Percentiles rank a stretch among this genome's conserved stretches.
These are phyloP conservation scores for Penicillium sp. DNA, from an alignment of 2,329 filamentous ascomycete species.

Conservation along the genomic window DNA sequence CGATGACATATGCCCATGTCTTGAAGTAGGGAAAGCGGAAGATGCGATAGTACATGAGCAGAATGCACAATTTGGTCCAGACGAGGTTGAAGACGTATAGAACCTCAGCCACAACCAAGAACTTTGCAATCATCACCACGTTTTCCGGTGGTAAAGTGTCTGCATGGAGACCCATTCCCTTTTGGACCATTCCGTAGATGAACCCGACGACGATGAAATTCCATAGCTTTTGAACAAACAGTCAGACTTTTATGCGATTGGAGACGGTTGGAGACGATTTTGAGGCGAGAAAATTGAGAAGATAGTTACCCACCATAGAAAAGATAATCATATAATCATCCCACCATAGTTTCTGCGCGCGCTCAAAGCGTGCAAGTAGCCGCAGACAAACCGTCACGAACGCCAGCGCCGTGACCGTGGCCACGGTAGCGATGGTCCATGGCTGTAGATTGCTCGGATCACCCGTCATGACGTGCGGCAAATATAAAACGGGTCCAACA, in stretches of 20 bases:
- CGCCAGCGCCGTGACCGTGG: conserved; percentile 44
- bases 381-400: conserved; percentile 41
- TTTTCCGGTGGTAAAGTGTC: conserved; percentile 35
- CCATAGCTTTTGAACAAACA: conserved; percentile 15
- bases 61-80: conserved; percentile 29
- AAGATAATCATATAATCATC: conserved; percentile 52
- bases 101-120: conserved; percentile 40
- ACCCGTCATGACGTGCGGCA: conserved; percentile 4
- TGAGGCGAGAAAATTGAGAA: not conserved
- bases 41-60: conserved; percentile 31
- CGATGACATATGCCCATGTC: conserved; percentile 27
- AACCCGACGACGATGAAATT: conserved; percentile 44
- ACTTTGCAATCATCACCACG: conserved; percentile 33
- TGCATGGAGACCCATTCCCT: conserved; percentile 51
- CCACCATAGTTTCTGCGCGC: conserved; percentile 50
- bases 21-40: conserved; percentile 29
- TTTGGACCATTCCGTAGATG: conserved; percentile 49
- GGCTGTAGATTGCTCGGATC: conserved; percentile 38
- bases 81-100: conserved; percentile 38
- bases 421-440: conserved; percentile 45
- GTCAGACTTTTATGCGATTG: not conserved
- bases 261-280: not conserved
- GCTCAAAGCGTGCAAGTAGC: conserved; percentile 43
- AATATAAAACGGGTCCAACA: not conserved
- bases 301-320: conserved; percentile 43